These are phyloP conservation scores for Breviolum minutum DNA, from an alignment of 73 alveolate genomes.

Conservation along the genomic window DNA sequence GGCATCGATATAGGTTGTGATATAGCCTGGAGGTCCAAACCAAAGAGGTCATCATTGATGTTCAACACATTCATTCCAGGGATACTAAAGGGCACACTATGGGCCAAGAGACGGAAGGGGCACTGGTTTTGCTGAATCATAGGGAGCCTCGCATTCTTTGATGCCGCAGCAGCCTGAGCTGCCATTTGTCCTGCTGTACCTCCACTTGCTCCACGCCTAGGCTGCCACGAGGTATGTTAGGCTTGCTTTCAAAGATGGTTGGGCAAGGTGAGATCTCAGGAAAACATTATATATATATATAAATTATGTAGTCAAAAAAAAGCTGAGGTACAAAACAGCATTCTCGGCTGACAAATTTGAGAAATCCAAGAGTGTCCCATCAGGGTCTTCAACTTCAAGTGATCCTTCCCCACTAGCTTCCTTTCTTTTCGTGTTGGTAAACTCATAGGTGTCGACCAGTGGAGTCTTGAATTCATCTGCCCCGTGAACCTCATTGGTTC, in stretches of 20 bases:
- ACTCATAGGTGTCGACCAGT: not conserved
- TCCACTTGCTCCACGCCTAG: constrained; percentile 29
- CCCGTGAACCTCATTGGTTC: constrained; percentile 32
- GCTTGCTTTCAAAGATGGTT: no score
- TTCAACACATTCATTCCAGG: no score
- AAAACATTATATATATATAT: no score
- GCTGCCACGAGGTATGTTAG: not conserved
- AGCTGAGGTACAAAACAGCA: not conserved
- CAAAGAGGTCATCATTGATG: not conserved
- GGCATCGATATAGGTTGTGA: not conserved
- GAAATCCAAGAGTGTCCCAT: not conserved
- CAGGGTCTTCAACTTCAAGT: not conserved
- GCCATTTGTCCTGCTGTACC: not conserved
- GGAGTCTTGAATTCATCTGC: constrained; percentile 10
- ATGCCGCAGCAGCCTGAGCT: not conserved
- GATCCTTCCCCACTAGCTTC: not conserved
- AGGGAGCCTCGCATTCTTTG: not conserved
- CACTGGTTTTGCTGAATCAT: constrained; percentile 9
- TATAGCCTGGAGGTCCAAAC: not conserved
- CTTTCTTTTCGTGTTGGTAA: not conserved
- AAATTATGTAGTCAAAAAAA: no score
- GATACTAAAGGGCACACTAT: not conserved
- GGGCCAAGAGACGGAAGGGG: not conserved
- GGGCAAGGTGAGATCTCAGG: no score
- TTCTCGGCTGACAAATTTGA: not conserved